Conservation (phyloP, 208 protist species). For the Acanthamoeba royreba region DNA sequence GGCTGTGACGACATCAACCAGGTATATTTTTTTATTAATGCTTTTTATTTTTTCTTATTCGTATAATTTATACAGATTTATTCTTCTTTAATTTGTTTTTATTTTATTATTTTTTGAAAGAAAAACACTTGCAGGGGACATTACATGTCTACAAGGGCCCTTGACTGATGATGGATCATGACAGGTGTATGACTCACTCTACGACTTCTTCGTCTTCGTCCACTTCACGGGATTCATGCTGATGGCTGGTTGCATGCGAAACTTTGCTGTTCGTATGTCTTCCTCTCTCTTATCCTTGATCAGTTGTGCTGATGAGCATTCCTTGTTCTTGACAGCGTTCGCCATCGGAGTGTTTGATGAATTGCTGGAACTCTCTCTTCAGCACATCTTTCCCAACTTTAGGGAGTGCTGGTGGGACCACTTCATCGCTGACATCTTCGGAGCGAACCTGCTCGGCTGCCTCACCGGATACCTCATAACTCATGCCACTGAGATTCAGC, state of each 20-base stretch:
- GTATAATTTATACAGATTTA: no score
- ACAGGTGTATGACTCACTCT: conserved; percentile 7
- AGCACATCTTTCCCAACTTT: conserved; percentile 47
- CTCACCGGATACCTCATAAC: neutral
- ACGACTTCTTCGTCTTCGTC: conserved; percentile 44
- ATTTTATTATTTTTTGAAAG: no score
- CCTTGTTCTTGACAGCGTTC: neutral
- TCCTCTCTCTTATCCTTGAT: neutral
- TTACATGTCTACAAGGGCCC: no score
- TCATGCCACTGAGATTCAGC: neutral
- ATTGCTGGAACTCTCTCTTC: neutral
- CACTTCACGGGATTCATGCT: conserved; percentile 27
- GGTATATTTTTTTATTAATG: no score
- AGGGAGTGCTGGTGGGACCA: conserved; percentile 40
- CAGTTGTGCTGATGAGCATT: neutral
- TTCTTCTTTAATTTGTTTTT: no score
- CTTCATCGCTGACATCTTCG: conserved; percentile 14
- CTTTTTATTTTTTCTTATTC: no score
- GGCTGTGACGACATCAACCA: neutral
- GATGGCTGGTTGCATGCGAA: conserved; percentile 15
- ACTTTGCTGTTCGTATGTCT: neutral
- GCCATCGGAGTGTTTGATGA: neutral
- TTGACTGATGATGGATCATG: neutral
- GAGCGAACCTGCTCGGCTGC: conserved; percentile 24
- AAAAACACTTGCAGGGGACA: no score